phyloP scores from a whole-genome alignment of 2,329 filamentous ascomycete genomes.

The Macroventuria anomochaeta region DNA sequence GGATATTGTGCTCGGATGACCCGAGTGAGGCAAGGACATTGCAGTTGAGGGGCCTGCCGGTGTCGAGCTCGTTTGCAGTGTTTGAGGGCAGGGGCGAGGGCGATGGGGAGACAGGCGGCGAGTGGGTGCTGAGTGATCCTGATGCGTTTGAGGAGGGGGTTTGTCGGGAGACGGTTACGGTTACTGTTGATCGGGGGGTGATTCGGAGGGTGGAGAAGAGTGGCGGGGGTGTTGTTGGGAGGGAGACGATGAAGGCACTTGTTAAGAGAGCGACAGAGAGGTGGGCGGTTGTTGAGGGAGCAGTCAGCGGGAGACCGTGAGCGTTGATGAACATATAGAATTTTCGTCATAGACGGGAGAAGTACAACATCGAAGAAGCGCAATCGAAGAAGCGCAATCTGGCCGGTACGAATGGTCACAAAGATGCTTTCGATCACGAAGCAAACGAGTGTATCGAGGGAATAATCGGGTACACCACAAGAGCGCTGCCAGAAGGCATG shows the following conservation, averaged over 20 bases:
- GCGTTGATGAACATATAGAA: not conserved
- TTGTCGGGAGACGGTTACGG: constrained; percentile 80
- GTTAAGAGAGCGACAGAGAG: constrained; percentile 66
- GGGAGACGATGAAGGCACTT: constrained; percentile 66
- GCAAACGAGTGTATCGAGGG: too few relatives aligned
- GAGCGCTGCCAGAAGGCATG: not conserved
- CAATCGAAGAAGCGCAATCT: too few relatives aligned
- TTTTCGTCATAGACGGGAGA: too few relatives aligned
- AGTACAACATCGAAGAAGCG: too few relatives aligned
- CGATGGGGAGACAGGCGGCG: constrained; percentile 47
- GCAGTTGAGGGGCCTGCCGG: constrained; percentile 69
- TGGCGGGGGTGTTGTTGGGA: constrained; percentile 75
- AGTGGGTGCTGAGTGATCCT: constrained; percentile 84
- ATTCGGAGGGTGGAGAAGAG: constrained; percentile 79
- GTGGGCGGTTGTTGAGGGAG: constrained; percentile 64
- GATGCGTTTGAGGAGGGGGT: constrained; percentile 88
- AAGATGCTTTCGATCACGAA: not conserved
- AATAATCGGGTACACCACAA: too few relatives aligned
- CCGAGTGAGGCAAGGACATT: constrained; percentile 63
- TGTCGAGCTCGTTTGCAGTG: constrained; percentile 79
- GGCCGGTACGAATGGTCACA: too few relatives aligned
- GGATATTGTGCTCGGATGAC: constrained; percentile 74
- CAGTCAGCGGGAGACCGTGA: constrained; percentile 19
- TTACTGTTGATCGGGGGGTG: constrained; percentile 83
- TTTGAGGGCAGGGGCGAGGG: constrained; percentile 61